A percentile compares a stretch with the other conserved stretches of the same genome.
Evolutionary conservation across 106 monocot genomes (phyloP).

Genomic region (Ottelia alismoides): DNA sequence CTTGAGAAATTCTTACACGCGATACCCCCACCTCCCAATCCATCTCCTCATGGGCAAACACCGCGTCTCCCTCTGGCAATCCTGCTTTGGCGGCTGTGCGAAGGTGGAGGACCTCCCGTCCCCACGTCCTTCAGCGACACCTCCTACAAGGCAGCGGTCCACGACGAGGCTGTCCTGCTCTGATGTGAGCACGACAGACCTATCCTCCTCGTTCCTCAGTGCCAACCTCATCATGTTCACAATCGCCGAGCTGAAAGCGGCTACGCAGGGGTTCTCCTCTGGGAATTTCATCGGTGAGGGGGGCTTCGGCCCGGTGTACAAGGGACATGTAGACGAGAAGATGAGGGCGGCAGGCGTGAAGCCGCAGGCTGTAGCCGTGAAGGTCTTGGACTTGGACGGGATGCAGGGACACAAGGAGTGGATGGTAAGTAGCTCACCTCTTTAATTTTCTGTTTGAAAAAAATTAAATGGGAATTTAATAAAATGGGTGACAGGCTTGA

Average conservation of each 20-base stretch:
- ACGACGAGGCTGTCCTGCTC: conserved; percentile 1
- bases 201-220: conserved; percentile 7
- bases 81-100: not conserved
- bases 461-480: not conserved
- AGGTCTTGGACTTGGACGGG: conserved; percentile 19
- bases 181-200: conserved; percentile 5
- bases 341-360: conserved; percentile 12
- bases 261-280: conserved; percentile 13
- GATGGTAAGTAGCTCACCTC: conserved; percentile 5
- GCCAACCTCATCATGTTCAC: conserved; percentile 14
- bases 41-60: not conserved
- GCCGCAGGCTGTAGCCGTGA: conserved; percentile 17
- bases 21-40: too few species aligned
- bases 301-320: conserved; percentile 17
- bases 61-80: conserved; percentile 2
- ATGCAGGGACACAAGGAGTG: conserved; percentile 25
- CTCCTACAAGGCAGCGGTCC: not conserved
- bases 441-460: not conserved
- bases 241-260: conserved; percentile 10
- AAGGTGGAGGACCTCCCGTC: not conserved
- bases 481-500: too few species aligned
- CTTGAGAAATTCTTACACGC: too few species aligned
- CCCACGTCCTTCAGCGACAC: not conserved
- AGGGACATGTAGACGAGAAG: conserved; percentile 17
- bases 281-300: conserved; percentile 13